These are phyloP conservation scores for Fragosphaeria purpurea DNA, from an alignment of 2,329 filamentous ascomycete species.

Conservation along the genomic window DNA sequence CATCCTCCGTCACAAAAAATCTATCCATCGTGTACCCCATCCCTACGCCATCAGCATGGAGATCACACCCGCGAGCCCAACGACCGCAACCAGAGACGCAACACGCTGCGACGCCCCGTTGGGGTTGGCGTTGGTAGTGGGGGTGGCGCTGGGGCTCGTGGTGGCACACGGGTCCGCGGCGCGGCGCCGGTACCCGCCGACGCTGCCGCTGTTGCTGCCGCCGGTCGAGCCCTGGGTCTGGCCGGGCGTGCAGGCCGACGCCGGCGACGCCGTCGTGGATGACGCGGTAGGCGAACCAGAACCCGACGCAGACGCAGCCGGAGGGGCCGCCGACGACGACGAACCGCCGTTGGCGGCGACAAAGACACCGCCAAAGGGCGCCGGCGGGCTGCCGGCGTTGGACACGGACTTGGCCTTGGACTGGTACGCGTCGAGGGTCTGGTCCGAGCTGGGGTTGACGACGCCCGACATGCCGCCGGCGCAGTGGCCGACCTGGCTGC, in stretches of 20 bases:
- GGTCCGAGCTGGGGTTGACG: conserved; percentile 25
- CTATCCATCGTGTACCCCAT: too few relatives aligned
- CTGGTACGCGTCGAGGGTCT: conserved; percentile 6
- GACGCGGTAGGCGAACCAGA: not conserved
- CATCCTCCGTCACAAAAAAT: too few relatives aligned
- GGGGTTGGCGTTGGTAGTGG: not conserved
- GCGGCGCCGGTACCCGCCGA: not conserved
- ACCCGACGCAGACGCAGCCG: too few relatives aligned
- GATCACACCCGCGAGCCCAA: not conserved
- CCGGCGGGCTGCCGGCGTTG: not conserved
- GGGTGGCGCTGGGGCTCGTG: not conserved
- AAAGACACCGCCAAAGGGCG: conserved; percentile 1
- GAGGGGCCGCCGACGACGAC: not conserved
- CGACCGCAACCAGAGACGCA: not conserved
- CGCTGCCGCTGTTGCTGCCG: not conserved
- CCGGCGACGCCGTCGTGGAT: not conserved
- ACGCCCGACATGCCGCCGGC: conserved; percentile 34
- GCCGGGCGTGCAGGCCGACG: not conserved
- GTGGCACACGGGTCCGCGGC: not conserved
- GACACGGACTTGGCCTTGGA: not conserved
- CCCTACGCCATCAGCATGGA: not conserved
- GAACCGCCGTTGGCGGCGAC: not conserved
- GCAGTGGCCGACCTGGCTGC: conserved; percentile 31
- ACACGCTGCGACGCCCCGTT: not conserved
- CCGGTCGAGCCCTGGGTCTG: not conserved